These are phyloP conservation scores for Drechslerella stenobrocha DNA, from an alignment of 2,329 filamentous ascomycete genomes.

Conservation along the genomic window DNA sequence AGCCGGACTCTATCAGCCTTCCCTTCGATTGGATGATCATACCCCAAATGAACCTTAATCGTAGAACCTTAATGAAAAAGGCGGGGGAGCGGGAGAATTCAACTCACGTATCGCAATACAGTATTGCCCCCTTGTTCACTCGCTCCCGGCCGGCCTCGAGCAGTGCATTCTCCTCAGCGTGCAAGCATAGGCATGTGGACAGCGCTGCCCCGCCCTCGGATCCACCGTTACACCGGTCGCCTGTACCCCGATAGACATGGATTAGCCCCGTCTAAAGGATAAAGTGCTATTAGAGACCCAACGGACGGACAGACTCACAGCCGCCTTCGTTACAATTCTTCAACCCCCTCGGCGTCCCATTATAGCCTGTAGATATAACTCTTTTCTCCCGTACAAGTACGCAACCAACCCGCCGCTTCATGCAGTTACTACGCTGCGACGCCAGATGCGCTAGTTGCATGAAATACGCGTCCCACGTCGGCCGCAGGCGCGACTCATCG, in stretches of 20 bases:
- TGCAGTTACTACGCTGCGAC: constrained; percentile 89
- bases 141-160: constrained; percentile 91
- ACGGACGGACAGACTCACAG: constrained; percentile 61
- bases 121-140: constrained; percentile 75
- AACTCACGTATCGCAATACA: constrained; percentile 82
- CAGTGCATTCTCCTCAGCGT: constrained; percentile 96
- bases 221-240: constrained; percentile 75
- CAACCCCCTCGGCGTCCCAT: constrained; percentile 88
- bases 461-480: constrained; percentile 96
- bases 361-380: constrained; percentile 95
- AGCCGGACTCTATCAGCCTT: too few species aligned
- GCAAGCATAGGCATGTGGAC: constrained; percentile 89
- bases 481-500: constrained; percentile 76
- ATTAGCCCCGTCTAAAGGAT: background rate
- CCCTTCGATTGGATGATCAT: too few species aligned
- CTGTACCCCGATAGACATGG: constrained; percentile 55
- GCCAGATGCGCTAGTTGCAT: constrained; percentile 95
- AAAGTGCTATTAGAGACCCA: background rate
- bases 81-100: too few species aligned
- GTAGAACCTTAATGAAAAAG: too few species aligned
- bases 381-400: constrained; percentile 83
- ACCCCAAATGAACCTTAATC: too few species aligned
- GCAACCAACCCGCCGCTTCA: constrained; percentile 95
- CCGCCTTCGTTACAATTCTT: constrained; percentile 91
- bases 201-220: constrained; percentile 71